phyloP scores from a whole-genome alignment of 768 basidiomycete species.

The Daedaleopsis nitida region DNA sequence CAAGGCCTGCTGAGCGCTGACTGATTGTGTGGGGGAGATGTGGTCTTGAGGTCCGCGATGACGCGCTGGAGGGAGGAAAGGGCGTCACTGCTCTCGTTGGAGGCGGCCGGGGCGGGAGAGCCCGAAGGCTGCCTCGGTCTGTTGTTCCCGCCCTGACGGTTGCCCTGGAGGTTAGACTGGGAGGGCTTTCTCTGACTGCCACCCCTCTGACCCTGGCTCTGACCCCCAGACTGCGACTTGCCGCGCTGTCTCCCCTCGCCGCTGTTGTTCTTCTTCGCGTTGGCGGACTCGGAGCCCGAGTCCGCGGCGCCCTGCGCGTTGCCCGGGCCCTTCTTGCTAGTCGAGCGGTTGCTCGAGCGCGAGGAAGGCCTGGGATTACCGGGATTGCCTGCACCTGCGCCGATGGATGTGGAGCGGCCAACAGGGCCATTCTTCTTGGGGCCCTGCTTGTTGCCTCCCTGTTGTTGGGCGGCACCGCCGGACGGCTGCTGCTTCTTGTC shows the following conservation, averaged over 20 bases:
- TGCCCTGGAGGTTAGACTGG: conserved; percentile 55
- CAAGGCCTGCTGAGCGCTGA: conserved; percentile 38
- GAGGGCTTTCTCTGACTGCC: conserved; percentile 55
- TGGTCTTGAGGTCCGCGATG: conserved; percentile 90
- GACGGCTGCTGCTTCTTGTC: conserved; percentile 64
- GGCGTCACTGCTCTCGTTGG: conserved; percentile 73
- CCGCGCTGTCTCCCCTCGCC: conserved; percentile 43
- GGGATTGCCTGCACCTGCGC: conserved; percentile 40
- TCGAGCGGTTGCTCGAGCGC: conserved; percentile 66
- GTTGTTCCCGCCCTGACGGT: conserved; percentile 43
- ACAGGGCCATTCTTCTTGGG: conserved; percentile 50
- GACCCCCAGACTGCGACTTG: conserved; percentile 41
- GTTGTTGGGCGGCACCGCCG: conserved; percentile 26
- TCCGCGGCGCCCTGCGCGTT: conserved; percentile 48
- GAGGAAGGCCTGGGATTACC: conserved; percentile 63
- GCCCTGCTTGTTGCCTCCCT: conserved; percentile 49
- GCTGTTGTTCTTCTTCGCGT: conserved; percentile 62
- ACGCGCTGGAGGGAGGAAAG: conserved; percentile 89
- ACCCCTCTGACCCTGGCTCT: conserved; percentile 47
- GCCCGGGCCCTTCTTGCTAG: conserved; percentile 21
- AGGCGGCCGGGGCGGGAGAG: conserved; percentile 51
- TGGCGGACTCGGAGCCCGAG: conserved; percentile 73
- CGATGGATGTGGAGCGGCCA: conserved; percentile 21
- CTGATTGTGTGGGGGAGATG: conserved; percentile 63
- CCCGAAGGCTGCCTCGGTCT: conserved; percentile 37